Base-by-base conservation (phyloP, 352 stramenopile genomes). In the Phytopythium vexans region DNA sequence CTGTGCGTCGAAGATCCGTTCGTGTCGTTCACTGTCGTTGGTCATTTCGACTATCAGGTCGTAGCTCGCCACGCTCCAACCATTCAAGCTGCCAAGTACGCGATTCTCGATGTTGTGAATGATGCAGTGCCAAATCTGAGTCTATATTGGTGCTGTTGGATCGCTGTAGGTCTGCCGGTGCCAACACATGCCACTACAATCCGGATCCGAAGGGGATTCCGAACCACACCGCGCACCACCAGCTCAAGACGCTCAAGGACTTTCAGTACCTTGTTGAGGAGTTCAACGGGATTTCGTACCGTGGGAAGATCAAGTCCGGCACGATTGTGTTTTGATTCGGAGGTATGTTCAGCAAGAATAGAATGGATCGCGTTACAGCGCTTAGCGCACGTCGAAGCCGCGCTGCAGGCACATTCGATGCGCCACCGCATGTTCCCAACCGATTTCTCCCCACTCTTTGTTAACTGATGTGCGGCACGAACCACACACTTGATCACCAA, bases 251-350 rank as follows among this genome's bases (percentile, higher is more conserved):
- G 11, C 59, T 91, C 40, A 66, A 58, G 34, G 74, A 91, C 37
- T 85, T 88, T 35, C 75, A 88, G 64, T 79, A 77, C 46, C 64
- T 91, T 10, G 52, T 91, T 27, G 77, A 90, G 48, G 77, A 88
- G 37, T 88, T 88, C 52, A 88, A 90, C 52, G 77, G 80, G 42
- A 77, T 89, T 27, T 91, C 80, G 32, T 90, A 90, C 47, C 77
- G 80, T 15, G 66, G 70, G 41, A 66, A 69, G 52, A 74, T 74
- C 41, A 72, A 63, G 31, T 47, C 60, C 45, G 66, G 66, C 42
- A 72, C 66, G 16, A 74, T 74, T 38, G 62, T 72, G 52, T 74
- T 74, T 21, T 74, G 58, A 41, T 1, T 48, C 31, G 31, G 21
- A 27, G 21, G 21, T 27, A 27, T 27, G 21, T 27, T 27, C 21